Percentiles rank a stretch among this genome's conserved stretches.
These are phyloP conservation scores for Daldinia decipiens DNA, from an alignment of 495 filamentous ascomycete species.

Conservation along the genomic window DNA sequence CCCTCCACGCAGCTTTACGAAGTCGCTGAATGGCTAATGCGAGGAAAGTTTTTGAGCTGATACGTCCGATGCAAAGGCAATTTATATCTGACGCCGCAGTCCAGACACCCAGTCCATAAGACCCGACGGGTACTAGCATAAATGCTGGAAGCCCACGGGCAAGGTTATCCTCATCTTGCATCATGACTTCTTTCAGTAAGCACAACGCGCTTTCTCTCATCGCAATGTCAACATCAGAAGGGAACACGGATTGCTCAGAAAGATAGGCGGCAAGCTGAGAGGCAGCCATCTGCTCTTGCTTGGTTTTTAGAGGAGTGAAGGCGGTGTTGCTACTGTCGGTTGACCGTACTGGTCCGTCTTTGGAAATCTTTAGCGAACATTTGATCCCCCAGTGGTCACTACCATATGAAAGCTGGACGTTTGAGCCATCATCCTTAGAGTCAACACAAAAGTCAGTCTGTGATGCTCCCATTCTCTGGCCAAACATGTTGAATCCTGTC, in stretches of 20 bases:
- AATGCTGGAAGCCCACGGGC: conserved; percentile 50
- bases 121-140: conserved; percentile 66
- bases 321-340: conserved; percentile 25
- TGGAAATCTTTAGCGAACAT: conserved; percentile 49
- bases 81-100: conserved; percentile 65
- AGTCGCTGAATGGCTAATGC: conserved; percentile 61
- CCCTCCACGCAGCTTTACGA: conserved; percentile 52
- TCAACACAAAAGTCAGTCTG: neutral
- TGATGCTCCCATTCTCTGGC: conserved; percentile 39
- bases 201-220: conserved; percentile 54
- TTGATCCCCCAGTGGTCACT: conserved; percentile 69
- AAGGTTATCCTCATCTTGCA: conserved; percentile 16
- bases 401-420: conserved; percentile 46
- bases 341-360: conserved; percentile 21
- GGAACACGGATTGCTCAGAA: conserved; percentile 49
- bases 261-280: conserved; percentile 46
- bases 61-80: conserved; percentile 66
- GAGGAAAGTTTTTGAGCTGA: conserved; percentile 66
- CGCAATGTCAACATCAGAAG: conserved; percentile 53
- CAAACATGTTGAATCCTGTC: conserved; percentile 60
- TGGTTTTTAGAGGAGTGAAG: conserved; percentile 43
- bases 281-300: conserved; percentile 37
- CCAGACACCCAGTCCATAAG: conserved; percentile 68
- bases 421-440: conserved; percentile 5
- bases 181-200: conserved; percentile 56